Evolutionary conservation across 148 eudicot genomes (phyloP).

Genomic region (Camellia lanceoleosa): DNA sequence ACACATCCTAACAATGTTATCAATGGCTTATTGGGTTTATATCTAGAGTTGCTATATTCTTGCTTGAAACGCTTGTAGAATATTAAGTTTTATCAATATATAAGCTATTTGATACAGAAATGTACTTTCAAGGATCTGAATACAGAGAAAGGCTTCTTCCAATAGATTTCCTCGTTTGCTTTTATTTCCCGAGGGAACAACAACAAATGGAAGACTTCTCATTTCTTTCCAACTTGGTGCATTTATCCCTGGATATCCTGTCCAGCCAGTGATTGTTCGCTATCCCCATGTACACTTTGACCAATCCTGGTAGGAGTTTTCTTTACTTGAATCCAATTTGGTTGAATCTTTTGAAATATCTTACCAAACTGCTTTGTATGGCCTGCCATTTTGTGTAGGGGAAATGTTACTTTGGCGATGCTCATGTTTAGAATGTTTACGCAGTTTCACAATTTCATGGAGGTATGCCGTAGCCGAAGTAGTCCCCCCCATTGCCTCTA

Average conservation of each 20-base stretch:
- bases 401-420: constrained; percentile 57
- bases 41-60: neutral
- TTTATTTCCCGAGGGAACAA: constrained; percentile 97
- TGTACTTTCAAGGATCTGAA: constrained; percentile 91
- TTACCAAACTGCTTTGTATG: neutral
- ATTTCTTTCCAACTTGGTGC: constrained; percentile 97
- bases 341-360: constrained; percentile 10
- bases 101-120: constrained; percentile 95
- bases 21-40: neutral
- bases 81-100: constrained; percentile 47
- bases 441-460: constrained; percentile 79
- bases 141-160: constrained; percentile 97
- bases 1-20: neutral
- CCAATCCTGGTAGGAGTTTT: constrained; percentile 70
- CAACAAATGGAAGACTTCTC: constrained; percentile 81
- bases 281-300: constrained; percentile 95
- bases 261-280: constrained; percentile 86
- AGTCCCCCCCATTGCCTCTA: neutral
- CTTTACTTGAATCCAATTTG: constrained; percentile 1
- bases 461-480: constrained; percentile 35
- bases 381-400: constrained; percentile 48
- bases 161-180: constrained; percentile 80
- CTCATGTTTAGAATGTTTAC: constrained; percentile 76
- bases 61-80: constrained; percentile 16
- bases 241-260: constrained; percentile 84